Base-by-base conservation (phyloP, 2,329 filamentous ascomycete species). In the Aspergillus flavus region DNA sequence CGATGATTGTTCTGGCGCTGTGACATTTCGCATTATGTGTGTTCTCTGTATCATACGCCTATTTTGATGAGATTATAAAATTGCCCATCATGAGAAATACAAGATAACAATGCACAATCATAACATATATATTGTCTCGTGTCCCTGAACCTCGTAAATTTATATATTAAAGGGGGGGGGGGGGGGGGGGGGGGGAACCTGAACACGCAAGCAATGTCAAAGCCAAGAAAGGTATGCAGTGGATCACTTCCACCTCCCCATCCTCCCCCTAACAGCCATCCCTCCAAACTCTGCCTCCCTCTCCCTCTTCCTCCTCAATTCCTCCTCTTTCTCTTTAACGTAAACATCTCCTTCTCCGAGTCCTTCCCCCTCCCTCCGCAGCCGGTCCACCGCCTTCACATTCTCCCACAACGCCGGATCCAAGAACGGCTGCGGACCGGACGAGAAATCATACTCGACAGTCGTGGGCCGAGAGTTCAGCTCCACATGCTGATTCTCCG, bases 341-440 rank as follows among this genome's bases (percentile, higher is more conserved):
- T 26, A 57, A 50, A 23, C 3, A 30, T 48, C 32, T 9, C 50
- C 11, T 4, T 28, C 48, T 10, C 34, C 57, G 58, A 43, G 57
- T 48, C 50, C 57, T 46, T 50, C 41, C 26, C 53, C 61, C 21
- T 62, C 59, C 30, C 54, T 26, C 32, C 43, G 7, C 34, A 50
- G 16, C 53, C 56, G 46, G 36, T 43, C 61, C 19, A 58, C 60
- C 11, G 45, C 57, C 55, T 58, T 61, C 55, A 78, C 72, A 14
- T 63, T 70, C 61, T 76, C 74, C 67, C 78, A 74, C 11, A 67
- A 55, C 6, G 65, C 69, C 9, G 77, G 75, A 62, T 80, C 76
- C 10, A 80, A 69, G 59, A 81, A 80, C 26, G 76, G 79, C 64
- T 80, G 77, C 39, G 76, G 69, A 23, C 72, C 62, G 9, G 62